Base-by-base conservation (phyloP, 2,329 filamentous ascomycete genomes). In the Acephala macrosclerotiorum region DNA sequence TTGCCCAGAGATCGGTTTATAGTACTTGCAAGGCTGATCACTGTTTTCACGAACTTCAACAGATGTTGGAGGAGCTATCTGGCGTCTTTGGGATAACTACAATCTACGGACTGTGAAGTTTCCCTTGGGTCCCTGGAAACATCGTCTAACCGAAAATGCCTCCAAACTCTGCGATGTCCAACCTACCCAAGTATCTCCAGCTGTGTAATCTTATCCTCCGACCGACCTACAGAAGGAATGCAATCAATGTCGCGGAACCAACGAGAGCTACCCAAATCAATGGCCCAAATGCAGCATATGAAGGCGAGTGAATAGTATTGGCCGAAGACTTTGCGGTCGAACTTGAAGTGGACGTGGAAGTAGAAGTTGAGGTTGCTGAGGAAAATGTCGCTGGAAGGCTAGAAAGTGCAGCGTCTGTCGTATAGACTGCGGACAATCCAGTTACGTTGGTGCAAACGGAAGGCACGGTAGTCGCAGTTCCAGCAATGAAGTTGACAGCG, bases 401-500 rank as follows among this genome's bases (percentile, higher is more conserved):
- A 12, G 68, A 68, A 7, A 70, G 63, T 1, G 38, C 49, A 14
- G 68, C 16, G 26, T 70, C 68, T 5, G 56, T 38, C 12, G 61
- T 61, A 14, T 57, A 68, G 25, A 45, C 33, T 4, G 68, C 75
- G 1, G 72, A 71, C 25, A 81, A 42, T 7, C 42, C 42, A n/a
- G 42, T 45, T 4, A n/a, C 42, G 18, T 45, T 45, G 8, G 8
- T n/a, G n/a, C 60, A 2, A 75, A 74, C 3, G 65, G 65, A 20
- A 68, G 67, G 60, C 12, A 45, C 18, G 9, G 73, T 59, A 40
- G 70, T 76, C 12, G 72, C 73, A 6, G 58, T 20, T 38, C 82
- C 82, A 3, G 75, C 72, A 68, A 88, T 83, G 70, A 88, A 88
- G 68, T 83, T 84, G 69, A 87, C 84, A 38, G 80, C 79, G 42